These are phyloP conservation scores for Metschnikowia peoriensis DNA, from an alignment of 805 yeast species.

Conservation along the genomic window DNA sequence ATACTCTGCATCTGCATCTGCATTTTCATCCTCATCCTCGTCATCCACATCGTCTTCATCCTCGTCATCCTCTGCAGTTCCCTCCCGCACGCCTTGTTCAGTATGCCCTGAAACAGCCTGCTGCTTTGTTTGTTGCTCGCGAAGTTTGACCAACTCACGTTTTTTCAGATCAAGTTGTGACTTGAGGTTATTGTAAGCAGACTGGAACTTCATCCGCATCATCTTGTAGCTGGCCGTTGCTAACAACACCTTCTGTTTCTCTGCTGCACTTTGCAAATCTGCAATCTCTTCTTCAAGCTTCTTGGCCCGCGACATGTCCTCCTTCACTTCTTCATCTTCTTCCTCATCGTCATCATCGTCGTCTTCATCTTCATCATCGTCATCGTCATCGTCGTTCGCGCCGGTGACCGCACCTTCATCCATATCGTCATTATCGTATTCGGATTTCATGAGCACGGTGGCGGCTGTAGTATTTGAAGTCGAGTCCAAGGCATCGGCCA, in stretches of 20 bases:
- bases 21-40: slow-evolving; percentile 10
- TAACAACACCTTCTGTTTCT: slow-evolving; percentile 69
- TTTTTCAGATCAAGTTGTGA: slow-evolving; percentile 76
- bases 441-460: slow-evolving; percentile 20
- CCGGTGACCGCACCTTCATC: slow-evolving; percentile 7
- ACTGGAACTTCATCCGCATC: slow-evolving; percentile 81
- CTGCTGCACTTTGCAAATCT: slow-evolving; percentile 76
- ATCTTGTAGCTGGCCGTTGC: slow-evolving; percentile 77
- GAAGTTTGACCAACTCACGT: slow-evolving; percentile 19
- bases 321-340: slow-evolving; percentile 51
- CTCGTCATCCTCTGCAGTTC: background rate
- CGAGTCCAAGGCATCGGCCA: slow-evolving; percentile 53
- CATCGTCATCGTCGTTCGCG: slow-evolving; percentile 16
- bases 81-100: background rate
- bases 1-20: slow-evolving; percentile 25
- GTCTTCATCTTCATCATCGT: slow-evolving; percentile 50
- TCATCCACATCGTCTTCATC: slow-evolving; percentile 14
- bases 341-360: slow-evolving; percentile 50
- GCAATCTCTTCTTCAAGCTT: slow-evolving; percentile 79
- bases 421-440: slow-evolving; percentile 15
- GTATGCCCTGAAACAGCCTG: background rate
- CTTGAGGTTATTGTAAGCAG: slow-evolving; percentile 72
- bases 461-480: slow-evolving; percentile 22
- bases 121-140: slow-evolving; percentile 17
- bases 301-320: slow-evolving; percentile 53